Base-by-base conservation (phyloP, 1,139 yeast genomes). In the Diutina scorzettiae region DNA sequence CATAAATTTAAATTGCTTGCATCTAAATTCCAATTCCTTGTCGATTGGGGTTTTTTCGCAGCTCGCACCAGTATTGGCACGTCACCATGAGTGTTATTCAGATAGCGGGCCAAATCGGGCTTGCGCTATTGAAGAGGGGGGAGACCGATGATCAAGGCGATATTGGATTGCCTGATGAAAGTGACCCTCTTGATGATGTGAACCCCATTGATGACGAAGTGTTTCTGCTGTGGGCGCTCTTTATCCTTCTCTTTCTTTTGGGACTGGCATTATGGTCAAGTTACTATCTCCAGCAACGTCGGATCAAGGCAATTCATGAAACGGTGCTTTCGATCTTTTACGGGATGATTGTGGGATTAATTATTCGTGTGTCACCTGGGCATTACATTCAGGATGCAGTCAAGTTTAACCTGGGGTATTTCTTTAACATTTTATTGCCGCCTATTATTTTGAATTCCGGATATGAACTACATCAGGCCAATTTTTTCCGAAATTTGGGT, bases 401-500 rank as follows among this genome's bases (percentile, higher is more conserved):
- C 43, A 87, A 95, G 46, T 93, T 93, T 69, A 89, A 91, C 52
- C 84, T 95, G 39, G 77, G 93, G 28, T 91, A 91, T 60, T 93
- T 93, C 62, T 93, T 93, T 72, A 93, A 93, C 57, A 78, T 93
- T 41, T 66, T 93, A 46, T 71, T 93, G 49, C 99, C 99, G 2
- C 99, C 99, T 1, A 93, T 93, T 57, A 93, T 93, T 51, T 67
- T 93, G 49, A 93, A 91, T 55, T 86, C 96, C 4, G 99, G 99
- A 8, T 93, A 91, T 58, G 97, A 93, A 60, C 66, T 93, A 49
- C 95, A 91, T 57, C 98, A 91, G 62, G 94, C 85, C 25, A 89
- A 91, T 58, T 93, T 93, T 61, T 93, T 93, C 60, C 71, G 89
- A 51, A 93, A 93, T 58, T 78, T 91, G 41, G 95, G 95, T 1